These are phyloP conservation scores for Cymbopogon flexuosus DNA, from an alignment of 202 grass and related monocot species.

Conservation along the genomic window DNA sequence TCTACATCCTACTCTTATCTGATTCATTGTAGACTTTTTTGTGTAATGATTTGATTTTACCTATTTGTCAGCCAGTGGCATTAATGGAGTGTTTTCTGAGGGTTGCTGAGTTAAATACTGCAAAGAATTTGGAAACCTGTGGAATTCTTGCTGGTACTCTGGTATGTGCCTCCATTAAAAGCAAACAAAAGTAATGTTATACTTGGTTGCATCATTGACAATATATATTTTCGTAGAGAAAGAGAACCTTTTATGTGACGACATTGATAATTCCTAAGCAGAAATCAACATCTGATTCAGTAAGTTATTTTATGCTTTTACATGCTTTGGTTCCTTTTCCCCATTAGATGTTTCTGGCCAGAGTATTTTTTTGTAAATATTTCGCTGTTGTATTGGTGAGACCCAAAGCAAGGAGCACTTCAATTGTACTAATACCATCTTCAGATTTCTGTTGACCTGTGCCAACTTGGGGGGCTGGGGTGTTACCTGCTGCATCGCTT, in stretches of 20 bases:
- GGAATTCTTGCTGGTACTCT: conserved; percentile 91
- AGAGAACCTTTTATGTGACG: conserved; percentile 87
- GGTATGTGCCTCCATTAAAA: conserved; percentile 40
- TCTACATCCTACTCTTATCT: background rate
- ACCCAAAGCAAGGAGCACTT: background rate
- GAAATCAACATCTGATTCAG: conserved; percentile 90
- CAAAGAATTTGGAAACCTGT: conserved; percentile 97
- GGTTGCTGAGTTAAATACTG: conserved; percentile 79
- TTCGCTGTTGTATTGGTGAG: conserved; percentile 4
- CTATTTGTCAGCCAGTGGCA: conserved; percentile 63
- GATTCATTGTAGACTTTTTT: conserved; percentile 20
- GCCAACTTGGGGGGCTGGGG: background rate
- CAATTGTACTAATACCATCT: background rate
- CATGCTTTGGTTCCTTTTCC: background rate
- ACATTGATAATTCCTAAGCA: conserved; percentile 93
- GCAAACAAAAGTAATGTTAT: conserved; percentile 15
- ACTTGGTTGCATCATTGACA: conserved; percentile 37
- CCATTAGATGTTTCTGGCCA: conserved; percentile 2
- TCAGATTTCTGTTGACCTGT: conserved; percentile 9
- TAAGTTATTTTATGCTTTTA: conserved; percentile 47
- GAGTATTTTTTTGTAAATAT: conserved; percentile 12
- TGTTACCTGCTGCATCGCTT: background rate
- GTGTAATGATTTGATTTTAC: conserved; percentile 12
- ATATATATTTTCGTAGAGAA: conserved; percentile 58
- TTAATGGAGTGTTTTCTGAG: conserved; percentile 95